These are phyloP conservation scores for Aspergillus hancockii DNA, from an alignment of 495 filamentous ascomycete genomes.

Conservation along the genomic window DNA sequence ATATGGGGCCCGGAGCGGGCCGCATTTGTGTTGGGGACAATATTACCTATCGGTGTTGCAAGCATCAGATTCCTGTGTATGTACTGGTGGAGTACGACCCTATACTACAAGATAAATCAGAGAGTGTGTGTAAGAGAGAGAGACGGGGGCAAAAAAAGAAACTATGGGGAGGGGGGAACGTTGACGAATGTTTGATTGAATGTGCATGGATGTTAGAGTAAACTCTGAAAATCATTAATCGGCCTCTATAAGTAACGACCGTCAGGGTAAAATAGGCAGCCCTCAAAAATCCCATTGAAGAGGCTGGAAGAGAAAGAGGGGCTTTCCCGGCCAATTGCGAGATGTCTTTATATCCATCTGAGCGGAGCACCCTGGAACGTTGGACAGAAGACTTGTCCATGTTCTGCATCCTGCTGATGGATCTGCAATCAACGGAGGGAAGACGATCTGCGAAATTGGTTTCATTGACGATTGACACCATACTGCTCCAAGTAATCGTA, in stretches of 20 bases:
- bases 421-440: background rate
- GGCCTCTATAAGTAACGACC: too few species aligned
- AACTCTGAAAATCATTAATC: too few species aligned
- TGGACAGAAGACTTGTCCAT: background rate
- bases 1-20: slow-evolving; percentile 3
- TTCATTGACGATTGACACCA: background rate
- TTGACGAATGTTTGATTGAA: too few species aligned
- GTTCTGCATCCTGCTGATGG: background rate
- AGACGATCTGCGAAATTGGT: background rate
- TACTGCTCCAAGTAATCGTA: background rate
- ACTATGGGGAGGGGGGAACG: too few species aligned
- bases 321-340: background rate
- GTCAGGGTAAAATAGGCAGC: background rate
- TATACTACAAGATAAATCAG: background rate
- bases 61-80: background rate
- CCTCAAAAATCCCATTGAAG: background rate
- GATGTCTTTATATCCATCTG: background rate
- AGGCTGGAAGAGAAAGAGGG: slow-evolving; percentile 1
- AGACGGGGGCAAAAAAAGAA: too few species aligned
- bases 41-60: slow-evolving; percentile 1
- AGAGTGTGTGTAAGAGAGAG: too few species aligned
- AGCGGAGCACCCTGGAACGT: background rate
- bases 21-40: background rate
- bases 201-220: too few species aligned
- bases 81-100: too few species aligned